Evolutionary conservation across 768 basidiomycete genomes (phyloP).

Genomic region (Psilocybe cyanescens): DNA sequence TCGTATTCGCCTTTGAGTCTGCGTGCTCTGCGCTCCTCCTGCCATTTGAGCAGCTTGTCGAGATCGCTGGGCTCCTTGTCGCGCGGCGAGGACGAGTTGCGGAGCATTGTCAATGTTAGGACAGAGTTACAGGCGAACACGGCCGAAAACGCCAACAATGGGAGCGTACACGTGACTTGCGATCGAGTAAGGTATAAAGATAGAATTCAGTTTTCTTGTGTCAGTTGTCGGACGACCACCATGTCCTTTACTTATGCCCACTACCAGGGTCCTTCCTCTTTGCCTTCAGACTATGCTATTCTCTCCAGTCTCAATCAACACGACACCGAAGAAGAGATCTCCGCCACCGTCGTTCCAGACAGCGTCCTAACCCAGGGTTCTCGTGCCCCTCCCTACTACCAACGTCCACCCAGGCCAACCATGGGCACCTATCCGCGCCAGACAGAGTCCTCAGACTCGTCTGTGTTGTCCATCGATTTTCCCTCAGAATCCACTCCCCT

Average conservation of each 20-base stretch:
- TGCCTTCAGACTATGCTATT: slow-evolving; percentile 70
- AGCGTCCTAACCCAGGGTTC: slow-evolving; percentile 15
- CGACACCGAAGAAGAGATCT: slow-evolving; percentile 20
- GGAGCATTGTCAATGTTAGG: too few species aligned
- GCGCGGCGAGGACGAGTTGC: too few species aligned
- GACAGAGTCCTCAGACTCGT: background rate
- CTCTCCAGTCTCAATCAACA: slow-evolving; percentile 44
- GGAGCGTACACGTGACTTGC: background rate
- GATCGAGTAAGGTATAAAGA: background rate
- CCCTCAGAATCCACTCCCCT: slow-evolving; percentile 62
- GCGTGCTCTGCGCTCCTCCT: too few species aligned
- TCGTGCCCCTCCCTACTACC: slow-evolving; percentile 18
- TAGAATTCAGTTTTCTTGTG: background rate
- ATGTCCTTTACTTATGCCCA: slow-evolving; percentile 59
- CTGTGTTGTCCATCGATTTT: background rate
- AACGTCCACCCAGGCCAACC: slow-evolving; percentile 39
- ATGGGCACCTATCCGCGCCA: slow-evolving; percentile 30
- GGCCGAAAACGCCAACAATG: too few species aligned
- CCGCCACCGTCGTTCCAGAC: slow-evolving; percentile 22
- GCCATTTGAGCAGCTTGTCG: too few species aligned
- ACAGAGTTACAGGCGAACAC: too few species aligned
- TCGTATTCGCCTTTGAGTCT: too few species aligned
- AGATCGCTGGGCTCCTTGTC: too few species aligned
- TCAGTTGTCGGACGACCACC: slow-evolving; percentile 14
- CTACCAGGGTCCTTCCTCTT: slow-evolving; percentile 58